Evolutionary conservation across 2,329 filamentous ascomycete genomes (phyloP).

Genomic region (Ceratocystis papillata): DNA sequence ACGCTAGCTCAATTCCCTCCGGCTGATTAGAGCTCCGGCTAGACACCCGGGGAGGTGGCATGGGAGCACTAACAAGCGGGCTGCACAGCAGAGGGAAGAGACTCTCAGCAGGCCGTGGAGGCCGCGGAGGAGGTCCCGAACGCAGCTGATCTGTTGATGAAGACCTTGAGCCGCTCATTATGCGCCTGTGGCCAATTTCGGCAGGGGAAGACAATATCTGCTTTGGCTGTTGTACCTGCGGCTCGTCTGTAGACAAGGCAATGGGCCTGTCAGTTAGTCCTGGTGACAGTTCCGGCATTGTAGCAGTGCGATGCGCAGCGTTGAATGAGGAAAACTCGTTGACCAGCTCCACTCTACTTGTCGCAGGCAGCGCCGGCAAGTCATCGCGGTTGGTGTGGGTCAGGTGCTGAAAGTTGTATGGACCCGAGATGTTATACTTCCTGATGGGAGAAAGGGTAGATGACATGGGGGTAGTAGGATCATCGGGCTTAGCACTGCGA

Average conservation of each 20-base stretch:
- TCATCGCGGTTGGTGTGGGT: constrained; percentile 46
- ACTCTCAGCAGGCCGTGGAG: constrained; percentile 35
- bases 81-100: constrained; percentile 22
- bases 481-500: constrained; percentile 22
- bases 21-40: constrained; percentile 42
- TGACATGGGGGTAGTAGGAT: constrained; percentile 23
- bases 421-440: constrained; percentile 47
- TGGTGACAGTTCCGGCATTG: constrained; percentile 19
- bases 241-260: constrained; percentile 5
- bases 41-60: constrained; percentile 44
- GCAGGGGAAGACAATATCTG: constrained; percentile 23
- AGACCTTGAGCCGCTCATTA: constrained; percentile 35
- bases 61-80: constrained; percentile 31
- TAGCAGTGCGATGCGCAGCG: constrained; percentile 22
- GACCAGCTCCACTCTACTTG: constrained; percentile 35
- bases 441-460: constrained; percentile 21
- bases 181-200: constrained; percentile 30
- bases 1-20: constrained; percentile 34
- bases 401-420: constrained; percentile 58
- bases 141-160: constrained; percentile 38
- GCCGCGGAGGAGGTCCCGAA: constrained; percentile 37
- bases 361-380: constrained; percentile 34
- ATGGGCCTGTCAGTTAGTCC: constrained; percentile 23
- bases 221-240: constrained; percentile 7
- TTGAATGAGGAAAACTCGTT: constrained; percentile 33